Percentiles rank a stretch among this genome's conserved stretches.
These are phyloP conservation scores for Ogataea methylovora DNA, from an alignment of 805 yeast species.

Conservation along the genomic window DNA sequence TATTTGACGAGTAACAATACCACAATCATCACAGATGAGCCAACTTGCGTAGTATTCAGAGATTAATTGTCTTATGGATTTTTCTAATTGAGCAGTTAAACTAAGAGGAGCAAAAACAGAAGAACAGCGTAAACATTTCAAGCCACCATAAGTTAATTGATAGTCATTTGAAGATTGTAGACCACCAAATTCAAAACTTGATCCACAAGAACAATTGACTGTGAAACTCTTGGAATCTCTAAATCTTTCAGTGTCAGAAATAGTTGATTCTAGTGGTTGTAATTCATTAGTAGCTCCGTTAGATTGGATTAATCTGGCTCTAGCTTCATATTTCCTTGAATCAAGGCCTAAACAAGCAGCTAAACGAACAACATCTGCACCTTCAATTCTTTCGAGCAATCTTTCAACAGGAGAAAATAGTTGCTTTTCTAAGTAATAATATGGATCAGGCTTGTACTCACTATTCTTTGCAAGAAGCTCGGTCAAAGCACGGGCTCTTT, in stretches of 20 bases:
- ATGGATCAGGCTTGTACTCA: constrained; percentile 60
- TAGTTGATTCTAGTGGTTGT: constrained; percentile 73
- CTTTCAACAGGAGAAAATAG: constrained; percentile 87
- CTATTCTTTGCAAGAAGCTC: constrained; percentile 54
- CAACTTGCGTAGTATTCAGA: constrained; percentile 80
- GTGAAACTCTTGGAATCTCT: constrained; percentile 48
- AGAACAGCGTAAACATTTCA: constrained; percentile 61
- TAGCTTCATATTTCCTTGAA: constrained; percentile 47
- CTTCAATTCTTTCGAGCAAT: constrained; percentile 76
- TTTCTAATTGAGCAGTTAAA: constrained; percentile 68
- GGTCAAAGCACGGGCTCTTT: constrained; percentile 74
- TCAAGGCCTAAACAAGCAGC: constrained; percentile 78
- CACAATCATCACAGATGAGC: constrained; percentile 86
- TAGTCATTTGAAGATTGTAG: constrained; percentile 56
- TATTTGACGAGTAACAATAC: constrained; percentile 70
- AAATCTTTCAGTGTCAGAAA: constrained; percentile 79
- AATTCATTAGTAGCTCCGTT: constrained; percentile 32
- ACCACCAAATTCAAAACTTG: constrained; percentile 65
- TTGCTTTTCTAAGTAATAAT: constrained; percentile 80
- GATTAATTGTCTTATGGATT: constrained; percentile 60
- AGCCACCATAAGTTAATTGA: constrained; percentile 57
- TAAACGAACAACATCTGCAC: constrained; percentile 72
- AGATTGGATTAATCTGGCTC: constrained; percentile 30
- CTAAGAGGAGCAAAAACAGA: constrained; percentile 41
- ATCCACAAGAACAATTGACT: constrained; percentile 58